A percentile compares a stretch with the other conserved stretches of the same genome.
These are phyloP conservation scores for Ichthyophthirius multifiliis DNA, from an alignment of 169 alveolate species.

Conservation along the genomic window DNA sequence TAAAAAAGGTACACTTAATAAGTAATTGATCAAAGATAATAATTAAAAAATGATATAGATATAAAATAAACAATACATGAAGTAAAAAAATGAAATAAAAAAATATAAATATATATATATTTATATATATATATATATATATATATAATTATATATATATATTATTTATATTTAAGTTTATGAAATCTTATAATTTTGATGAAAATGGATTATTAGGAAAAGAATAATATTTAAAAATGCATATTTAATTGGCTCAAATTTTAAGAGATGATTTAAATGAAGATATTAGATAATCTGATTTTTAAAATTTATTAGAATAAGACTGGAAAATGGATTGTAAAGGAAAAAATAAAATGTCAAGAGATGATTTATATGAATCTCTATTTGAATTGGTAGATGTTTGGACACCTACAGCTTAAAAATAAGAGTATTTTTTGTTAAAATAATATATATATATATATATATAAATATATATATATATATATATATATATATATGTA, in stretches of 20 bases:
- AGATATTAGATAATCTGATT: constrained; percentile 10
- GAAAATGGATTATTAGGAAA: constrained; percentile 10
- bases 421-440: neutral
- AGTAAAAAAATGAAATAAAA: neutral
- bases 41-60: constrained; percentile 28
- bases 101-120: no score
- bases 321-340: constrained; percentile 33
- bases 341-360: constrained; percentile 29
- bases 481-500: no score
- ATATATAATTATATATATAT: neutral
- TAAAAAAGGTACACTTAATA: constrained; percentile 25
- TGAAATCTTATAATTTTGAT: neutral
- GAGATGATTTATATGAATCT: constrained; percentile 32
- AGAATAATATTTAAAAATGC: constrained; percentile 25
- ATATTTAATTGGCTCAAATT: constrained; percentile 23
- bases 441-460: neutral
- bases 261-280: constrained; percentile 29
- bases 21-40: constrained; percentile 19
- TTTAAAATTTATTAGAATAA: constrained; percentile 5
- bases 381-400: constrained; percentile 36
- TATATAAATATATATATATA: no score
- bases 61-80: neutral
- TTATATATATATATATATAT: neutral
- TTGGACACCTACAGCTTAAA: constrained; percentile 34
- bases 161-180: neutral